Conservation (phyloP, 192 early-diverging fungal species). For the Allomyces arbusculus region DNA sequence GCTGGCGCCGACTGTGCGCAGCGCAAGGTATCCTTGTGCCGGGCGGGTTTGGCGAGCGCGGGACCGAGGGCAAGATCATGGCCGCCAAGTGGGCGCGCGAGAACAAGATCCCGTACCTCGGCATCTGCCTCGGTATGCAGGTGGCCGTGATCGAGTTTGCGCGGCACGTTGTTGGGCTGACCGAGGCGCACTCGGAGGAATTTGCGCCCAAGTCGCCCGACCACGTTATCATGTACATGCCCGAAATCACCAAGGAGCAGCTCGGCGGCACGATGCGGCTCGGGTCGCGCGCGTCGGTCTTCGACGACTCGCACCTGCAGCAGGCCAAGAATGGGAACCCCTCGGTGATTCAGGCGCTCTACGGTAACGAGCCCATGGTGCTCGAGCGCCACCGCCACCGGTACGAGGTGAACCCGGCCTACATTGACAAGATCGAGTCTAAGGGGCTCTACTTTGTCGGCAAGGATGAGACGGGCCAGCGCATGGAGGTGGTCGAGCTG, state of each 20-base stretch:
- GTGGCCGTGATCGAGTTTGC: constrained; percentile 95
- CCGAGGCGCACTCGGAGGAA: constrained; percentile 68
- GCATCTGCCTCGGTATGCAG: constrained; percentile 94
- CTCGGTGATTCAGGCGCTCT: constrained; percentile 12
- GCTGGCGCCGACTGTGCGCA: constrained; percentile 72
- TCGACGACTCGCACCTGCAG: constrained; percentile 8
- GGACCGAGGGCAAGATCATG: constrained; percentile 86
- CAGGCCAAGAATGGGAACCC: constrained; percentile 1
- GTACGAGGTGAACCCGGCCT: constrained; percentile 91
- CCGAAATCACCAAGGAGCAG: constrained; percentile 77
- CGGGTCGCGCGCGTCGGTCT: constrained; percentile 59
- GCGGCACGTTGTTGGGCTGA: constrained; percentile 67
- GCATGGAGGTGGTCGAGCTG: constrained; percentile 95
- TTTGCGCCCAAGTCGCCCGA: constrained; percentile 46
- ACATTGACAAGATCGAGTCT: constrained; percentile 48
- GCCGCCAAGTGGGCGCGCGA: constrained; percentile 95
- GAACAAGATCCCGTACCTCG: constrained; percentile 90
- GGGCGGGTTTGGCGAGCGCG: constrained; percentile 92
- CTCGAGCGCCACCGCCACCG: constrained; percentile 92
- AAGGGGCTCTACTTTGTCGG: constrained; percentile 79
- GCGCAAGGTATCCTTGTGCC: constrained; percentile 90
- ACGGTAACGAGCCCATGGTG: constrained; percentile 30
- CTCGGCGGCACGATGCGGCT: constrained; percentile 96
- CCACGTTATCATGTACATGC: constrained; percentile 89
- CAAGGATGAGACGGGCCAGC: constrained; percentile 80